A percentile compares a stretch with the other conserved stretches of the same genome.
Conservation (phyloP, 106 monocot species). For the Platanthera zijinensis region DNA sequence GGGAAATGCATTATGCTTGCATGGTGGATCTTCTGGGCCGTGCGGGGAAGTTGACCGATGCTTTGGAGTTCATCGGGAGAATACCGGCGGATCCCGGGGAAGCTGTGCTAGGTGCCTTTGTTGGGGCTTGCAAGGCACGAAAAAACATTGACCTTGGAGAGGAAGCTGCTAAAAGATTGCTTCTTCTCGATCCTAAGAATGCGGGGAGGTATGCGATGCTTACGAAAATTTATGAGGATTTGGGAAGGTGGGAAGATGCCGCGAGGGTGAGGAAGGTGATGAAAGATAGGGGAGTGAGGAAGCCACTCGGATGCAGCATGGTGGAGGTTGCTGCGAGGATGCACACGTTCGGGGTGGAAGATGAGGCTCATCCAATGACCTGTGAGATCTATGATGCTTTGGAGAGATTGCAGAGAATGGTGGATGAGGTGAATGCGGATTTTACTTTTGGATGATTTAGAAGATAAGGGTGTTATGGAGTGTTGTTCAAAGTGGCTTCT, state of each 20-base stretch:
- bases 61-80: conserved; percentile 20
- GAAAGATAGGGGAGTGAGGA: conserved; percentile 35
- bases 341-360: conserved; percentile 41
- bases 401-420: conserved; percentile 18
- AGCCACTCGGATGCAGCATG: conserved; percentile 36
- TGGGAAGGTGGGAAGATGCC: conserved; percentile 31
- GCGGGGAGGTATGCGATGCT: conserved; percentile 26
- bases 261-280: conserved; percentile 40
- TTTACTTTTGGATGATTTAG: not conserved
- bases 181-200: conserved; percentile 34
- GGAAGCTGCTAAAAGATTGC: conserved; percentile 22
- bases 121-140: conserved; percentile 31
- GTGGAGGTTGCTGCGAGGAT: conserved; percentile 30
- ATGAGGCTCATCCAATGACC: conserved; percentile 31
- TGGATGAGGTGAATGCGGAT: not conserved
- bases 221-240: conserved; percentile 37
- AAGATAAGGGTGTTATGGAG: conserved; percentile 3
- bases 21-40: conserved; percentile 49
- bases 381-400: conserved; percentile 23
- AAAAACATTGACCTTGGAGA: conserved; percentile 22
- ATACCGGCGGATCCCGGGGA: conserved; percentile 23
- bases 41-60: conserved; percentile 21
- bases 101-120: conserved; percentile 39
- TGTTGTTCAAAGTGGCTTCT: no score
- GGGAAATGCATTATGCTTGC: conserved; percentile 37